Conservation (phyloP, 2,329 filamentous ascomycete genomes). For the Ilyonectria sp. region DNA sequence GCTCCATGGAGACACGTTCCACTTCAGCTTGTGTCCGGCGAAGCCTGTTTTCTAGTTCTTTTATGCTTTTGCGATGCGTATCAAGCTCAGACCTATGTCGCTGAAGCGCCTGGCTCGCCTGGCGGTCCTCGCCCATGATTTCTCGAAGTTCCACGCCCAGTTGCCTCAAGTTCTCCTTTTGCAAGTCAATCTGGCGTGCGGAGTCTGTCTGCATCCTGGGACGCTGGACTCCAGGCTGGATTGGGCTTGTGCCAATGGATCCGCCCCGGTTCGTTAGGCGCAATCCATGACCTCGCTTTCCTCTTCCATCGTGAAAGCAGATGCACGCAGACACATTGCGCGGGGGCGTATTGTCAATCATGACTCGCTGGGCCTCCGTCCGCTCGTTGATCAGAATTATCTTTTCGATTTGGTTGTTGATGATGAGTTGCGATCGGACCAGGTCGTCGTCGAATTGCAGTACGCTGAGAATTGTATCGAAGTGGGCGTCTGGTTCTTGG, state of each 20-base stretch:
- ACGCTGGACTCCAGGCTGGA: slow-evolving; percentile 63
- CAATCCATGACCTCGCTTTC: slow-evolving; percentile 69
- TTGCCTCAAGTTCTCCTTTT: slow-evolving; percentile 65
- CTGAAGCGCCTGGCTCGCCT: slow-evolving; percentile 64
- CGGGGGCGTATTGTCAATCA: slow-evolving; percentile 74
- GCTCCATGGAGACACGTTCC: slow-evolving; percentile 65
- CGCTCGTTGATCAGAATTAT: slow-evolving; percentile 81
- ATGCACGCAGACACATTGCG: slow-evolving; percentile 83
- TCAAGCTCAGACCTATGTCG: slow-evolving; percentile 62
- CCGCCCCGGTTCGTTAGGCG: slow-evolving; percentile 66
- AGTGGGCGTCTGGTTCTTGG: slow-evolving; percentile 80
- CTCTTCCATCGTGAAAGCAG: slow-evolving; percentile 73
- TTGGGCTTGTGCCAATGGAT: slow-evolving; percentile 59
- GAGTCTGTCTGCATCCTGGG: slow-evolving; percentile 87
- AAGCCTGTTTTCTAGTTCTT: slow-evolving; percentile 64
- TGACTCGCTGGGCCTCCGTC: slow-evolving; percentile 76
- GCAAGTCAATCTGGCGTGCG: slow-evolving; percentile 73
- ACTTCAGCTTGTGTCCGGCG: slow-evolving; percentile 75
- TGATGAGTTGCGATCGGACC: slow-evolving; percentile 86
- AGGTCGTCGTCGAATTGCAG: slow-evolving; percentile 86
- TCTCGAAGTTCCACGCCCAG: slow-evolving; percentile 69
- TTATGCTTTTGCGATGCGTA: slow-evolving; percentile 58
- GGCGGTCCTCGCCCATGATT: slow-evolving; percentile 64
- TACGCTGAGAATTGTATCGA: slow-evolving; percentile 84
- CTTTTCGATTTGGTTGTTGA: slow-evolving; percentile 87